These are phyloP conservation scores for Neocallimastix lanati DNA, from an alignment of 192 early-diverging fungal genomes.

Conservation along the genomic window DNA sequence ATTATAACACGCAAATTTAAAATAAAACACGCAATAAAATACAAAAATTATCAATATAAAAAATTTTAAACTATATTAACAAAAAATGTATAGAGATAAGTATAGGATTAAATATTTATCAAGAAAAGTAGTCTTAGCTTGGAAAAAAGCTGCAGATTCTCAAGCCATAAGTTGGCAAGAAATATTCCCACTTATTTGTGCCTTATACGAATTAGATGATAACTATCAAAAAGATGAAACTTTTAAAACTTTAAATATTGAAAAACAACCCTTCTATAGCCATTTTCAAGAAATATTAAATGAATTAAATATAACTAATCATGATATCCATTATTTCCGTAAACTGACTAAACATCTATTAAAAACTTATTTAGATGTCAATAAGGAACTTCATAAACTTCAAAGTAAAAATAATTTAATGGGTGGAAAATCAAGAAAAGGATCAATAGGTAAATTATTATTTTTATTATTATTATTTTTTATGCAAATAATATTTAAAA, in stretches of 20 bases:
- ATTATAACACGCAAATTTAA: too few relatives aligned
- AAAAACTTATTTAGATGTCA: not conserved
- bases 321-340: not conserved
- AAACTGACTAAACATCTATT: not conserved
- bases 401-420: too few relatives aligned
- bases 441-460: too few relatives aligned
- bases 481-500: too few relatives aligned
- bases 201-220: not conserved
- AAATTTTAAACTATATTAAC: too few relatives aligned
- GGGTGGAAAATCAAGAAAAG: too few relatives aligned
- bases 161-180: not conserved
- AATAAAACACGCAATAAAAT: too few relatives aligned
- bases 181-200: not conserved
- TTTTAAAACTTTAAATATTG: not conserved
- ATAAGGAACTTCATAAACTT: not conserved
- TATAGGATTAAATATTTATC: not conserved
- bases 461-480: too few relatives aligned
- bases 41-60: too few relatives aligned
- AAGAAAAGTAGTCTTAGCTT: not conserved
- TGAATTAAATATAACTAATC: not conserved
- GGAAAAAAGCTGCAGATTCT: not conserved
- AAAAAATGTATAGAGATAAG: not conserved
- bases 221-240: not conserved
- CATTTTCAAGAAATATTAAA: not conserved
- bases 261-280: not conserved